Percentiles rank a stretch among this genome's conserved stretches.
Conservation (phyloP, 805 yeast genomes). For the Lipomyces yamadae region DNA sequence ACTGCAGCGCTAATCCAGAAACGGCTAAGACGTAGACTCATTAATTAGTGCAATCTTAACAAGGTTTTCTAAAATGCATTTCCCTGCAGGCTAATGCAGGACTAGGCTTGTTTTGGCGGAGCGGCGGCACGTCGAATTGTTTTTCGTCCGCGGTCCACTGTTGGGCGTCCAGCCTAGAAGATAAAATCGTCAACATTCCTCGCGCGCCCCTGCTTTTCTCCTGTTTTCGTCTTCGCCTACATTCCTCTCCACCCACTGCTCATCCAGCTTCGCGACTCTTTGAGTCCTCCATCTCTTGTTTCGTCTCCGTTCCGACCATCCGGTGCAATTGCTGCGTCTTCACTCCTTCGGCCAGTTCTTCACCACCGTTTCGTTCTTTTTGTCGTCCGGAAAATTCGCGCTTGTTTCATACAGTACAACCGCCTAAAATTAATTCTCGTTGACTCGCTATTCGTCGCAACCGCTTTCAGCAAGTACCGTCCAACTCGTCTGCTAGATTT, state of each 20-base stretch:
- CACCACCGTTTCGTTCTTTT: conserved; percentile 14
- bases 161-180: neutral
- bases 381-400: conserved; percentile 3
- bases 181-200: conserved; percentile 25
- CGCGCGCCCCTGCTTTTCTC: conserved; percentile 20
- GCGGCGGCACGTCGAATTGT: neutral
- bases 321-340: conserved; percentile 25
- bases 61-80: neutral
- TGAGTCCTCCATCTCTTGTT: neutral
- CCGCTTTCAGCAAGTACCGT: conserved; percentile 10
- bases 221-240: conserved; percentile 4
- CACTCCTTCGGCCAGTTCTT: conserved; percentile 31
- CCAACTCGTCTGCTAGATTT: conserved; percentile 16
- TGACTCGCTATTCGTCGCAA: conserved; percentile 1
- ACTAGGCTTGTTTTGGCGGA: neutral
- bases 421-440: neutral
- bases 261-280: conserved; percentile 13
- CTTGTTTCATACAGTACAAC: neutral
- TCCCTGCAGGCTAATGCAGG: neutral
- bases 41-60: conserved; percentile 2
- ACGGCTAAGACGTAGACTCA: neutral
- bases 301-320: conserved; percentile 4
- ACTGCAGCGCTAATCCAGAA: neutral
- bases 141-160: neutral
- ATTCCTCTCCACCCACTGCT: conserved; percentile 5